phyloP scores from a whole-genome alignment of 2,329 filamentous ascomycete species.

The Pseudogymnoascus sp. region DNA sequence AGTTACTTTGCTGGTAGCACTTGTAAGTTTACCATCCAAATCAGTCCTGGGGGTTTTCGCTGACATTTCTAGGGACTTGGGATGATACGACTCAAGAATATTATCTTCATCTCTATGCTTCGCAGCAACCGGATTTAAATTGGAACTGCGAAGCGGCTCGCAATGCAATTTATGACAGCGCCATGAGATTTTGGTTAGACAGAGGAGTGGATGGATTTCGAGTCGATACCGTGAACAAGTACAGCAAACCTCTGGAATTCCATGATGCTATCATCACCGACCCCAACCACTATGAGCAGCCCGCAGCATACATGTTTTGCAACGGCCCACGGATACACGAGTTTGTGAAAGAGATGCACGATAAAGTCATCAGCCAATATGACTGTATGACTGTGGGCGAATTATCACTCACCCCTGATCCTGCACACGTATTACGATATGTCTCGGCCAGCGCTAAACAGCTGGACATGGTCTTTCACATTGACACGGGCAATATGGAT shows the following conservation, averaged over 20 bases:
- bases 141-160: constrained; percentile 67
- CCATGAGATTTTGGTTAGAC: constrained; percentile 74
- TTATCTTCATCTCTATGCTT: constrained; percentile 69
- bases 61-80: constrained; percentile 34
- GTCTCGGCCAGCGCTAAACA: constrained; percentile 52
- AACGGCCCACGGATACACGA: constrained; percentile 65
- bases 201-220: constrained; percentile 66
- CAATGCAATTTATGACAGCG: constrained; percentile 62
- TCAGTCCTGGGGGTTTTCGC: constrained; percentile 9
- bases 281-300: constrained; percentile 39
- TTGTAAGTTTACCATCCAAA: constrained; percentile 43
- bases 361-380: constrained; percentile 49
- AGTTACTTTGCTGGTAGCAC: constrained; percentile 53
- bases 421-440: constrained; percentile 50
- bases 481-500: constrained; percentile 49
- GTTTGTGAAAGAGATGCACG: constrained; percentile 59
- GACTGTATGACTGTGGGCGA: constrained; percentile 66
- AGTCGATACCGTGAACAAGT: constrained; percentile 67
- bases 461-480: constrained; percentile 64
- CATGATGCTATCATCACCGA: constrained; percentile 52
- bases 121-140: constrained; percentile 74
- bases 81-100: constrained; percentile 66
- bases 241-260: constrained; percentile 55
- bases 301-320: constrained; percentile 50
- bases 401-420: constrained; percentile 55